A percentile compares a stretch with the other conserved stretches of the same genome.
These are phyloP conservation scores for Glutinoglossum americanum DNA, from an alignment of 495 filamentous ascomycete species.

Conservation along the genomic window DNA sequence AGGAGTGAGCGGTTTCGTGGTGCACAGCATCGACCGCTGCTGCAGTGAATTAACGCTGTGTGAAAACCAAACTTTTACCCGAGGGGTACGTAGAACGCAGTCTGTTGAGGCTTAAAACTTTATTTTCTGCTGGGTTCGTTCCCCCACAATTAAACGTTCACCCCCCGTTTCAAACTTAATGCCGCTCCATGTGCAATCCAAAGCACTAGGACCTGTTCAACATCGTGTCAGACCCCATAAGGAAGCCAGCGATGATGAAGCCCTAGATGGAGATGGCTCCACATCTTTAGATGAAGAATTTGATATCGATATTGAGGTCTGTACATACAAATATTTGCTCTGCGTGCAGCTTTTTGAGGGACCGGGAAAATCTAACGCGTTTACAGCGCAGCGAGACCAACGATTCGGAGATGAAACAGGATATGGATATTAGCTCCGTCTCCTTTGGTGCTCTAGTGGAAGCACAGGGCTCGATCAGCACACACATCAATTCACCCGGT, in stretches of 20 bases:
- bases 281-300: neutral
- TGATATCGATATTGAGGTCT: neutral
- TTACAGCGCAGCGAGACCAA: neutral
- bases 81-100: too few relatives aligned
- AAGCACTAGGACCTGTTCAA: neutral
- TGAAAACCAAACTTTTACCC: too few relatives aligned
- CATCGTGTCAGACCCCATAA: neutral
- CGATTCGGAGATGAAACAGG: neutral
- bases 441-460: slow-evolving; percentile 77
- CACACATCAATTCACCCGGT: slow-evolving; percentile 20
- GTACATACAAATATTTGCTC: neutral
- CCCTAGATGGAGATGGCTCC: neutral
- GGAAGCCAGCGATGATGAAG: neutral
- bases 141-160: neutral
- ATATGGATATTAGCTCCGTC: slow-evolving; percentile 21
- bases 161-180: neutral
- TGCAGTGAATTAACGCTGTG: too few relatives aligned
- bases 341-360: too few relatives aligned
- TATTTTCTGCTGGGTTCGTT: neutral
- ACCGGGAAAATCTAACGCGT: neutral
- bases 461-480: slow-evolving; percentile 50
- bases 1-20: neutral
- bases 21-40: neutral
- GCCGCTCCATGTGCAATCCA: neutral
- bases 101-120: slow-evolving; percentile 1